Evolutionary conservation across 2,329 filamentous ascomycete genomes (phyloP).

Genomic region (Metarhizium guizhouense): DNA sequence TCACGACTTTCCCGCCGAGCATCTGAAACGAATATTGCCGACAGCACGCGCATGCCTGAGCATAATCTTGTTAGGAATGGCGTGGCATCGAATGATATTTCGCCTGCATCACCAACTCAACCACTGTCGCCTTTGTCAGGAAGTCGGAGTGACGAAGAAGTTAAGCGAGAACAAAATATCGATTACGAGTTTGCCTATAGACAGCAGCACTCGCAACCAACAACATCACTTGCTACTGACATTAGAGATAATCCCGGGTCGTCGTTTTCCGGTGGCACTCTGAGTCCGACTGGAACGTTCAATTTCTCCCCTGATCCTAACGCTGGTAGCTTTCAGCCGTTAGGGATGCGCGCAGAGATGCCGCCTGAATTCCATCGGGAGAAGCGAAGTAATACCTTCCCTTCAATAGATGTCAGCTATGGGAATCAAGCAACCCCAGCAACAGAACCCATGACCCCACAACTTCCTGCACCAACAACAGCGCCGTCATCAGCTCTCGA

Average conservation of each 20-base stretch:
- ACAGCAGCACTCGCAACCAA: conserved; percentile 24
- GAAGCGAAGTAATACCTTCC: conserved; percentile 73
- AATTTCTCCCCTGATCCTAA: conserved; percentile 67
- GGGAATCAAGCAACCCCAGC: conserved; percentile 28
- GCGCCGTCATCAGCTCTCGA: conserved; percentile 44
- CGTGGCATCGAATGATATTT: conserved; percentile 49
- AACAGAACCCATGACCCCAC: conserved; percentile 39
- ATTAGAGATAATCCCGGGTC: conserved; percentile 31
- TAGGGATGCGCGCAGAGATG: conserved; percentile 23
- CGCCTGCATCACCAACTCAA: conserved; percentile 62
- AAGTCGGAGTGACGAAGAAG: conserved; percentile 59
- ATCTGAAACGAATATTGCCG: conserved; percentile 63
- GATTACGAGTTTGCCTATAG: conserved; percentile 25
- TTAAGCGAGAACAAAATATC: conserved; percentile 36
- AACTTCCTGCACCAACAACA: conserved; percentile 32
- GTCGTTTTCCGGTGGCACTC: conserved; percentile 61
- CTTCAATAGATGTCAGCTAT: conserved; percentile 57
- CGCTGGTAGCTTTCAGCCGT: conserved; percentile 50
- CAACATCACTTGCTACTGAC: conserved; percentile 23
- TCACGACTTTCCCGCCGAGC: conserved; percentile 45
- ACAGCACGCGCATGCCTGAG: conserved; percentile 47
- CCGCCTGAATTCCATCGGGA: conserved; percentile 55
- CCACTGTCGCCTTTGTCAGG: conserved; percentile 62
- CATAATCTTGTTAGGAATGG: conserved; percentile 3
- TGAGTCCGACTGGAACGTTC: conserved; percentile 69